Evolutionary conservation across 148 eudicot genomes (phyloP).

Genomic region (Diospyros lotus): DNA sequence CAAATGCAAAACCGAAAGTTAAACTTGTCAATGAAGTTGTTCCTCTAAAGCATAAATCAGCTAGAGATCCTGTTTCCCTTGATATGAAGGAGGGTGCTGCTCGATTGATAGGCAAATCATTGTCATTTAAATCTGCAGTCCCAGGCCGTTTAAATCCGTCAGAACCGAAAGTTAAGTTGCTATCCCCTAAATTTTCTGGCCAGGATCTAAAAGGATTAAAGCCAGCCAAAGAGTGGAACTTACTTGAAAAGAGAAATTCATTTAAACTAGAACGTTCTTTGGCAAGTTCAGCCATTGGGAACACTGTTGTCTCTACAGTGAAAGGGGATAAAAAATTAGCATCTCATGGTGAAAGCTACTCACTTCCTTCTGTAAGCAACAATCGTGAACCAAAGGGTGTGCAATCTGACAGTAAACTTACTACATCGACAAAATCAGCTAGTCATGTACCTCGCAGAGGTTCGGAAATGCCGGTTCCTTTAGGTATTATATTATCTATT

Average conservation of each 20-base stretch:
- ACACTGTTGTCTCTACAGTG: slow-evolving; percentile 21
- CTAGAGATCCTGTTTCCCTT: slow-evolving; percentile 30
- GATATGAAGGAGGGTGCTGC: slow-evolving; percentile 49
- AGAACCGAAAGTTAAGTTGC: slow-evolving; percentile 83
- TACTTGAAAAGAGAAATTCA: slow-evolving; percentile 62
- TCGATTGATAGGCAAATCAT: slow-evolving; percentile 57
- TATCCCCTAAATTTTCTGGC: slow-evolving; percentile 55
- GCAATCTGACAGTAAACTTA: slow-evolving; percentile 40
- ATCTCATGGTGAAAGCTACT: slow-evolving; percentile 32
- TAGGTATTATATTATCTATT: slow-evolving; percentile 23
- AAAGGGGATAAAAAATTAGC: slow-evolving; percentile 31
- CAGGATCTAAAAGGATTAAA: slow-evolving; percentile 58
- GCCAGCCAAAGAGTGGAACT: slow-evolving; percentile 46
- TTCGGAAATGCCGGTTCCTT: slow-evolving; percentile 32
- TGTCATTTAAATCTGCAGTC: slow-evolving; percentile 56
- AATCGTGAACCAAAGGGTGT: slow-evolving; percentile 39
- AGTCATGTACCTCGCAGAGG: slow-evolving; percentile 30
- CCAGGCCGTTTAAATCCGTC: slow-evolving; percentile 38
- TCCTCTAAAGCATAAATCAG: slow-evolving; percentile 61
- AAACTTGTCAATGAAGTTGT: slow-evolving; percentile 55
- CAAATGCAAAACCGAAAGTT: slow-evolving; percentile 53
- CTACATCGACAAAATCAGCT: slow-evolving; percentile 34
- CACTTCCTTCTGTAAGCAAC: slow-evolving; percentile 30
- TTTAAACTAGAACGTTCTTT: slow-evolving; percentile 45
- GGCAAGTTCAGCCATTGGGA: slow-evolving; percentile 29